These are phyloP conservation scores for Cyanodermella asteris DNA, from an alignment of 2,329 filamentous ascomycete genomes.

Conservation along the genomic window DNA sequence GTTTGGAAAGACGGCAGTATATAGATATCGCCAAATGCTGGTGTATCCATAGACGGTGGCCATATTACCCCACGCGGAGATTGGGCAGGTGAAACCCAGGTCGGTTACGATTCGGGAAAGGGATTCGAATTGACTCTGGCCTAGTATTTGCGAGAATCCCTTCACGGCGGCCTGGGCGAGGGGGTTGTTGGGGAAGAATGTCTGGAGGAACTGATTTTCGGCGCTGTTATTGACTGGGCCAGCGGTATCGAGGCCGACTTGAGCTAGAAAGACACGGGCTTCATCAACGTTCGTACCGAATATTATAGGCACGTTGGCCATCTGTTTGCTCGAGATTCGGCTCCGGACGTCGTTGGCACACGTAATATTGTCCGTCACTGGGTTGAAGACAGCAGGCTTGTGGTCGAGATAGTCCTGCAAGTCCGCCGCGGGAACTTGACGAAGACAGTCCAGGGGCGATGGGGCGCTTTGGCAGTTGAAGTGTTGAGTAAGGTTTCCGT, in stretches of 20 bases:
- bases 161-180: slow-evolving; percentile 12
- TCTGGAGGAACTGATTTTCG: slow-evolving; percentile 1
- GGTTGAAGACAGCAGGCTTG: too few relatives aligned
- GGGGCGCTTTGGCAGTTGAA: slow-evolving; percentile 2
- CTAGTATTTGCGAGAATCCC: slow-evolving; percentile 8
- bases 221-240: too few relatives aligned
- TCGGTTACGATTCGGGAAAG: slow-evolving; percentile 6
- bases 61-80: slow-evolving; percentile 9
- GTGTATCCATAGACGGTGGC: slow-evolving; percentile 5
- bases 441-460: slow-evolving; percentile 4
- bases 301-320: too few relatives aligned
- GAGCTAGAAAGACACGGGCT: too few relatives aligned
- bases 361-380: too few relatives aligned
- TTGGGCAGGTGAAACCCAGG: slow-evolving; percentile 8
- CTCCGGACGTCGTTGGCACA: too few relatives aligned
- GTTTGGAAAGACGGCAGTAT: slow-evolving; percentile 12
- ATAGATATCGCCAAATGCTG: slow-evolving; percentile 11
- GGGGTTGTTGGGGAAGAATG: slow-evolving; percentile 21
- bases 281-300: too few relatives aligned
- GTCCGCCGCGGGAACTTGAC: slow-evolving; percentile 2
- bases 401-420: too few relatives aligned
- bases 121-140: slow-evolving; percentile 4
- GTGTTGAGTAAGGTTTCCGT: slow-evolving; percentile 3
- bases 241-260: too few relatives aligned
- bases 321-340: too few relatives aligned